Evolutionary conservation across 371 early-diverging fungal species (phyloP).

Genomic region (Mortierella sp.): DNA sequence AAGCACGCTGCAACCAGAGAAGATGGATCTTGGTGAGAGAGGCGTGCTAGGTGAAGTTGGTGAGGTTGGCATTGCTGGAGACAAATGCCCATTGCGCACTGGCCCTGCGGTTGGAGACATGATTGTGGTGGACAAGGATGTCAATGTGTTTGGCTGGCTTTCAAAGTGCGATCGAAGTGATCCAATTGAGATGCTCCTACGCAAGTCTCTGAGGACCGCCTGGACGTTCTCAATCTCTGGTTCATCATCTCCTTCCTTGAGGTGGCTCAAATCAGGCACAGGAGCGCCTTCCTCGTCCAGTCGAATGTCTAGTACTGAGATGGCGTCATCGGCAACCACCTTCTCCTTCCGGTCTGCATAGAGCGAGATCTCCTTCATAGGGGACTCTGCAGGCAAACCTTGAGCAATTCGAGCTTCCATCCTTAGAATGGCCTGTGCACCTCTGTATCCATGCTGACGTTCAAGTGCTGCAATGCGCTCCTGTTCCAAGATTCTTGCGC

Average conservation of each 20-base stretch:
- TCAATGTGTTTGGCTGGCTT: constrained; percentile 27
- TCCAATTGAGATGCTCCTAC: constrained; percentile 41
- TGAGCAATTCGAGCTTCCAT: constrained; percentile 49
- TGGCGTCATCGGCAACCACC: constrained; percentile 51
- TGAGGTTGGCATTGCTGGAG: constrained; percentile 7
- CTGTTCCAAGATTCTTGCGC: constrained; percentile 31
- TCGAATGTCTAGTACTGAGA: constrained; percentile 42
- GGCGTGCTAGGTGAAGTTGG: constrained; percentile 19
- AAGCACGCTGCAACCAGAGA: constrained; percentile 7
- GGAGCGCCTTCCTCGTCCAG: constrained; percentile 25
- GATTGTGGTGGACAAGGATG: neutral
- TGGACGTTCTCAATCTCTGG: constrained; percentile 42
- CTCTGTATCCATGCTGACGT: constrained; percentile 39
- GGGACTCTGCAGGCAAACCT: constrained; percentile 52
- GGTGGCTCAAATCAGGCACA: constrained; percentile 29
- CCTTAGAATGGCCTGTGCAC: constrained; percentile 41
- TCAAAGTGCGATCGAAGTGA: constrained; percentile 40
- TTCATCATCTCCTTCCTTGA: constrained; percentile 34
- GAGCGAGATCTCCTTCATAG: constrained; percentile 43
- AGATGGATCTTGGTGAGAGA: constrained; percentile 14
- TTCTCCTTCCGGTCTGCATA: constrained; percentile 44
- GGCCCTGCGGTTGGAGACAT: constrained; percentile 1
- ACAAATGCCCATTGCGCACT: constrained; percentile 13
- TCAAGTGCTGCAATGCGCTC: constrained; percentile 40
- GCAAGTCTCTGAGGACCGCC: constrained; percentile 30